Base-by-base conservation (phyloP, 345 rosid species). In the Microcos paniculata region DNA sequence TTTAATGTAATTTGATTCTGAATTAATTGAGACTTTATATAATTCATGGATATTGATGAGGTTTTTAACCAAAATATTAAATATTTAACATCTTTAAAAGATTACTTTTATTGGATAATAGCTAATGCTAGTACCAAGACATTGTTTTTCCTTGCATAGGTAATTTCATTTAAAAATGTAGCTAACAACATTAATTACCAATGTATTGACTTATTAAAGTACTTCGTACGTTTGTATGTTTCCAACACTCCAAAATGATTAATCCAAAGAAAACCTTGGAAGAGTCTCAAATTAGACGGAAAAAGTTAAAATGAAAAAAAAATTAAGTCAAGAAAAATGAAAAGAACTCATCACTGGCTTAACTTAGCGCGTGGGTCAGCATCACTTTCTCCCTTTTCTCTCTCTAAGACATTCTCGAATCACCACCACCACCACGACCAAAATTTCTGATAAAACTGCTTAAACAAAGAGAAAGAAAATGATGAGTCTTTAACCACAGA, bases 301-400 rank as follows among this genome's bases (percentile, higher is more conserved):
- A 43, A 43, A 31, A 11, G 2, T 10, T 9, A 19, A n/a, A n/a
- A 19, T 4, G 7, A 35, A 48, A 62, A 1, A 72, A 10, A 75
- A 8, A 57, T n/a, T 3, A 18, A 24, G 24, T 23, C 0, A 9
- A 6, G 15, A 11, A 55, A 23, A 67, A 4, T 4, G 28, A 14
- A 58, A 45, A 16, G 5, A 59, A 38, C n/a, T 30, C 3, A 0
- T 28, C 49, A 49, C 61, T 66, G 61, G 28, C 70, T 12, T 15
- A 16, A 48, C 10, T n/a, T 8, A 59, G 83, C 66, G 83, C 77
- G 80, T 80, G 74, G 33, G 45, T 43, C 4, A 69, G 33, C 53
- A 21, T 69, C 56, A 19, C 40, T 58, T 53, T 53, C n/a, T 40
- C 52, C 6, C 51, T 24, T 51, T 53, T 35, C 6, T 35, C 6